phyloP scores from a whole-genome alignment of 108 stramenopile genomes.

The Cyclotella choctawhatcheeana region DNA sequence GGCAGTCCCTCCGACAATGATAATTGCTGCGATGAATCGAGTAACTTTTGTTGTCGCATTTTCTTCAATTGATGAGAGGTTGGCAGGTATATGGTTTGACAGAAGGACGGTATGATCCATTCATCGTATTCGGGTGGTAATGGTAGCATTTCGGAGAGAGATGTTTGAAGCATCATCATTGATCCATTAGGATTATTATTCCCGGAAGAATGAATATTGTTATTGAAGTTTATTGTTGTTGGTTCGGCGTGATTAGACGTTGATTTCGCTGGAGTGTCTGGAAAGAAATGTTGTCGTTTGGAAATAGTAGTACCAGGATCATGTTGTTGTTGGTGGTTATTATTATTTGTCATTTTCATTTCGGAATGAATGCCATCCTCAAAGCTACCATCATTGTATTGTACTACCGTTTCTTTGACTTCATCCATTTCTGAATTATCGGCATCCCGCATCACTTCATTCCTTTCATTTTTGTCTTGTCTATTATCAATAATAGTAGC shows the following conservation, averaged over 20 bases:
- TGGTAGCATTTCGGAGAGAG: conserved; percentile 29
- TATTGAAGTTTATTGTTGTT: neutral
- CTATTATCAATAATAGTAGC: no score
- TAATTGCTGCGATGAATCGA: conserved; percentile 3
- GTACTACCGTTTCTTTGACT: conserved; percentile 10
- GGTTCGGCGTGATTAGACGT: neutral
- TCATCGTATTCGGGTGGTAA: conserved; percentile 69
- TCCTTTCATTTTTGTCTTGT: no score
- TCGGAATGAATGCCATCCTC: no score
- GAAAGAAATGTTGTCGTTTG: conserved; percentile 45
- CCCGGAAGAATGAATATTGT: no score
- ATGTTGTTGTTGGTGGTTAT: neutral
- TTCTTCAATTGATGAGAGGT: conserved; percentile 11
- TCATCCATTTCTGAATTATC: conserved; percentile 7
- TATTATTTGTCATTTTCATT: conserved; percentile 10
- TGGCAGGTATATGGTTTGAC: conserved; percentile 52
- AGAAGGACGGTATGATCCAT: conserved; percentile 77
- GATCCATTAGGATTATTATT: neutral
- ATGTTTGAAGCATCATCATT: conserved; percentile 17
- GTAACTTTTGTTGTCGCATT: conserved; percentile 7
- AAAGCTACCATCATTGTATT: neutral
- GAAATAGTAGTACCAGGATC: neutral
- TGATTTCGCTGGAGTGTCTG: conserved; percentile 23
- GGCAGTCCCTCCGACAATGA: conserved; percentile 14
- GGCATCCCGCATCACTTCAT: no score